Conservation (phyloP, 2,329 filamentous ascomycete genomes). For the Lecanicillium sp. region DNA sequence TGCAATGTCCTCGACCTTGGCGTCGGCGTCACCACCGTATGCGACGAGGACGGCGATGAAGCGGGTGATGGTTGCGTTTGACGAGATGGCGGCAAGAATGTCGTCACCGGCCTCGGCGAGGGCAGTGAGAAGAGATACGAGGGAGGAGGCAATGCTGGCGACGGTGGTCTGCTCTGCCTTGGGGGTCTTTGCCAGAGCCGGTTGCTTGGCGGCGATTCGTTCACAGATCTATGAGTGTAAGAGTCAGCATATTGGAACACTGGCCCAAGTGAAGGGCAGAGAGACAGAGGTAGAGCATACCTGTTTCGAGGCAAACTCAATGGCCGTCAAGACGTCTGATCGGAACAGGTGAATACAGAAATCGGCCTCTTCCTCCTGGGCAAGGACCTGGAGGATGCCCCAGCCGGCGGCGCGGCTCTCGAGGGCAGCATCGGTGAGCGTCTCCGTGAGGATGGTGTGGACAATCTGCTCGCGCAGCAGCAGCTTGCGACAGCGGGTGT, state of each 20-base stretch:
- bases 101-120: conserved; percentile 55
- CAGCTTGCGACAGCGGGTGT: conserved; percentile 55
- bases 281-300: conserved; percentile 23
- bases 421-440: conserved; percentile 53
- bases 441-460: conserved; percentile 54
- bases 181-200: conserved; percentile 37
- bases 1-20: conserved; percentile 33
- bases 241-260: not conserved
- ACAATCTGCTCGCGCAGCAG: conserved; percentile 60
- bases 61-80: conserved; percentile 38
- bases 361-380: conserved; percentile 56
- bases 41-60: conserved; percentile 48
- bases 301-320: conserved; percentile 46
- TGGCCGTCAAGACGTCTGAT: conserved; percentile 52
- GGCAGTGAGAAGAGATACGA: conserved; percentile 44
- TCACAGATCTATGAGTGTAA: conserved; percentile 29
- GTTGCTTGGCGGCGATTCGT: conserved; percentile 31
- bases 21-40: conserved; percentile 28
- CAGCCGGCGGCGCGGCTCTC: conserved; percentile 61
- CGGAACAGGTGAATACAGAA: conserved; percentile 60
- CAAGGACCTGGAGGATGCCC: conserved; percentile 55
- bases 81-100: conserved; percentile 46
- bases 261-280: not conserved
- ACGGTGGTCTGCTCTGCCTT: conserved; percentile 46
- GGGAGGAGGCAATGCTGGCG: conserved; percentile 46